These are phyloP conservation scores for Hyaloscypha hepaticicola DNA, from an alignment of 495 filamentous ascomycete genomes.

Conservation along the genomic window DNA sequence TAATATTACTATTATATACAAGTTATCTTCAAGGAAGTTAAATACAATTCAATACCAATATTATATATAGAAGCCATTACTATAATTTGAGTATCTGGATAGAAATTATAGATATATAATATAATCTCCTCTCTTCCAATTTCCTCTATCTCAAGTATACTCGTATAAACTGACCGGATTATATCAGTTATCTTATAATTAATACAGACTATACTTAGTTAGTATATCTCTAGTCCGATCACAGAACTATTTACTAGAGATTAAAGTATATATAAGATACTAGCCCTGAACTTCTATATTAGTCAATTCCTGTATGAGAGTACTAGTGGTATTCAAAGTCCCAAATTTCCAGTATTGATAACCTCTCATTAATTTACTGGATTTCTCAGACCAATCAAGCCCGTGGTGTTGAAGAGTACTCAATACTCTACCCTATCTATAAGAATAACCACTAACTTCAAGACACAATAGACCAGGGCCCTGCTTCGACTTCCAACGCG, in stretches of 20 bases:
- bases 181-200: no score
- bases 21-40: constrained; percentile 17
- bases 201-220: no score
- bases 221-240: constrained; percentile 10
- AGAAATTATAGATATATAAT: constrained; percentile 24
- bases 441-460: constrained; percentile 26
- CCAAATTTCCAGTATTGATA: constrained; percentile 19
- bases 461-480: constrained; percentile 26
- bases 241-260: constrained; percentile 20
- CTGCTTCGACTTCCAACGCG: constrained; percentile 27
- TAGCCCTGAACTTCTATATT: constrained; percentile 18
- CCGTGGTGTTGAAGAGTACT: constrained; percentile 19
- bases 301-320: constrained; percentile 12
- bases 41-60: no score
- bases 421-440: constrained; percentile 15
- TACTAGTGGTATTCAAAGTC: constrained; percentile 18
- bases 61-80: constrained; percentile 12
- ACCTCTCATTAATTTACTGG: constrained; percentile 20
- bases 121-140: constrained; percentile 16
- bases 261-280: constrained; percentile 16
- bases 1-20: constrained; percentile 17
- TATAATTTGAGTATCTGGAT: constrained; percentile 25
- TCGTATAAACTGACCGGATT: no score
- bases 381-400: constrained; percentile 18
- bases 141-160: constrained; percentile 14